Evolutionary conservation across 768 basidiomycete species (phyloP).

Genomic region (Plicaturopsis crispa): DNA sequence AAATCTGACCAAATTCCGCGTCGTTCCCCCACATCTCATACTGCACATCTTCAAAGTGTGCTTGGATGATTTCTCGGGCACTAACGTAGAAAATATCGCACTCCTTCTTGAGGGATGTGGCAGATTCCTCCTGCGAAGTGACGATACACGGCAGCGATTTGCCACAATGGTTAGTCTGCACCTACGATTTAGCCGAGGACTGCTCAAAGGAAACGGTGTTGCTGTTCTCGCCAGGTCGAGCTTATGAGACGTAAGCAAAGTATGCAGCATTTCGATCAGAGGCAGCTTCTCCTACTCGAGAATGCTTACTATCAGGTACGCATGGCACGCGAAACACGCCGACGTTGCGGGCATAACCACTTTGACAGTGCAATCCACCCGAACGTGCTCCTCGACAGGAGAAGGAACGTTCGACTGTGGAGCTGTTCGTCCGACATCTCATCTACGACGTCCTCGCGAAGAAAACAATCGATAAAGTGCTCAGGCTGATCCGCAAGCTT

Average conservation of each 20-base stretch:
- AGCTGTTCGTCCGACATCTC: slow-evolving; percentile 94
- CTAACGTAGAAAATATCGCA: slow-evolving; percentile 91
- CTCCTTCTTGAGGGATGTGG: slow-evolving; percentile 91
- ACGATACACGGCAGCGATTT: slow-evolving; percentile 84
- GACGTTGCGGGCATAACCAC: neutral
- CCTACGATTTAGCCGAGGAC: no score
- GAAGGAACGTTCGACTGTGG: slow-evolving; percentile 79
- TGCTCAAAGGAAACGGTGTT: slow-evolving; percentile 1
- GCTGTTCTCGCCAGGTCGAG: slow-evolving; percentile 53
- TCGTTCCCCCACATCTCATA: slow-evolving; percentile 87
- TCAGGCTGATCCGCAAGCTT: slow-evolving; percentile 87
- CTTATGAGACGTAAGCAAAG: slow-evolving; percentile 93
- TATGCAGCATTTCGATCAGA: slow-evolving; percentile 87
- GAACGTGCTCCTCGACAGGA: slow-evolving; percentile 82
- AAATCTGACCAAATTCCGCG: slow-evolving; percentile 91
- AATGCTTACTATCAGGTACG: slow-evolving; percentile 96
- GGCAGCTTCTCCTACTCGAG: slow-evolving; percentile 84
- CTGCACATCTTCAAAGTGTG: slow-evolving; percentile 96
- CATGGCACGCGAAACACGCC: neutral
- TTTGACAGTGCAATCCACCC: slow-evolving; percentile 85
- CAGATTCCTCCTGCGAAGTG: slow-evolving; percentile 79
- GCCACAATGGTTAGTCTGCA: slow-evolving; percentile 66
- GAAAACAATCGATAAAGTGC: slow-evolving; percentile 92
- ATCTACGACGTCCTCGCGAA: slow-evolving; percentile 89
- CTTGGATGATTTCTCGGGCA: slow-evolving; percentile 88